A percentile compares a stretch with the other conserved stretches of the same genome.
Conservation (phyloP, 192 early-diverging fungal species). For the Coemansia sp. region DNA sequence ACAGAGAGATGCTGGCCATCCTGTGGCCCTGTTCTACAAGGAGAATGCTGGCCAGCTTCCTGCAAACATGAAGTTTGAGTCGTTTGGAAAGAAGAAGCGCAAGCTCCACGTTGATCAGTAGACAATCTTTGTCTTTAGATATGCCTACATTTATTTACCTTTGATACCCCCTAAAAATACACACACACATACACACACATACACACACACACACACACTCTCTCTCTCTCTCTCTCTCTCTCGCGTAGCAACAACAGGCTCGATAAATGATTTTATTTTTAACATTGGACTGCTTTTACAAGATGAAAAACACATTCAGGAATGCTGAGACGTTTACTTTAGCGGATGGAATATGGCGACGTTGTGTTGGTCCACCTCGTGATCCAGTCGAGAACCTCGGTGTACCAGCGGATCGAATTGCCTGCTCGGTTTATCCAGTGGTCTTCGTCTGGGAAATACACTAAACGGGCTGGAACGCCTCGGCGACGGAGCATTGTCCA, state of each 20-base stretch:
- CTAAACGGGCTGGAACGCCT: constrained; percentile 65
- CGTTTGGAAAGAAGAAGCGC: constrained; percentile 38
- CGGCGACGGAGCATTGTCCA: constrained; percentile 78
- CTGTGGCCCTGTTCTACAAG: constrained; percentile 40
- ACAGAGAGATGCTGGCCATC: constrained; percentile 42
- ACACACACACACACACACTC: no score
- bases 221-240: no score
- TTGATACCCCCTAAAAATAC: not conserved
- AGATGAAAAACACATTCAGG: not conserved
- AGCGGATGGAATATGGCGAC: constrained; percentile 34
- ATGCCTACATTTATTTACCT: not conserved
- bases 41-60: constrained; percentile 29
- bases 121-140: not conserved
- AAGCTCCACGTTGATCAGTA: constrained; percentile 48
- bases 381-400: constrained; percentile 72
- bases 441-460: constrained; percentile 82
- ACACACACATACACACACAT: no score
- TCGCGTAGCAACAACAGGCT: no score
- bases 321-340: constrained; percentile 1
- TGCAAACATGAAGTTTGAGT: constrained; percentile 56
- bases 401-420: constrained; percentile 74
- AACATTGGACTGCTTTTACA: not conserved
- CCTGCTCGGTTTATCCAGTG: constrained; percentile 73
- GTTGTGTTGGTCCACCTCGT: constrained; percentile 35
- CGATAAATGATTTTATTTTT: no score